phyloP scores from a whole-genome alignment of 2,329 filamentous ascomycete species.

The Furcasterigmium sp. region DNA sequence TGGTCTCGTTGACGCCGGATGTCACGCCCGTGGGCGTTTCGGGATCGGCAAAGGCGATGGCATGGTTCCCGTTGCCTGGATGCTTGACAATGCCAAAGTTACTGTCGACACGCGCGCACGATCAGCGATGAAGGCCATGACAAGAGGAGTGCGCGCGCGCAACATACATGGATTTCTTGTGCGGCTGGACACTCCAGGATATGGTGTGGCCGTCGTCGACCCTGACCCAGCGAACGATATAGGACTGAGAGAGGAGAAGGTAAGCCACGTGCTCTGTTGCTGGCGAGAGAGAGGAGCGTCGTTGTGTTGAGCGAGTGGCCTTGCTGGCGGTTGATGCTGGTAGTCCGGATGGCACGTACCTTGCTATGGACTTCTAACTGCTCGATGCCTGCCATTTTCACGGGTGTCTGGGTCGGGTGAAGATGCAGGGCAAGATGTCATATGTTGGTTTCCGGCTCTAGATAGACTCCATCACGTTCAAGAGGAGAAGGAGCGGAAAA shows the following conservation, averaged over 20 bases:
- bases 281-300: not conserved
- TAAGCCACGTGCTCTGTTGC: not conserved
- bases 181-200: slow-evolving; percentile 95
- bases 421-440: not conserved
- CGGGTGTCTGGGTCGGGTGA: not conserved
- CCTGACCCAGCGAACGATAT: slow-evolving; percentile 95
- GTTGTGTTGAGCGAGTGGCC: too few relatives aligned
- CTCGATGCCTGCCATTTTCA: slow-evolving; percentile 85
- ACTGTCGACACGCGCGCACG: slow-evolving; percentile 28
- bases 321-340: slow-evolving; percentile 1
- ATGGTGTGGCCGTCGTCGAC: slow-evolving; percentile 88
- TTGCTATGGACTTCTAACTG: slow-evolving; percentile 97
- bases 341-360: slow-evolving; percentile 51
- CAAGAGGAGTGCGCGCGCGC: slow-evolving; percentile 1
- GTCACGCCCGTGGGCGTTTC: slow-evolving; percentile 42
- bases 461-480: slow-evolving; percentile 2
- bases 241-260: slow-evolving; percentile 58
- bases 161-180: slow-evolving; percentile 87
- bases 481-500: not conserved
- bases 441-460: not conserved
- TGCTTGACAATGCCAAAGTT: slow-evolving; percentile 99
- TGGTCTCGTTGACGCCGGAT: slow-evolving; percentile 36
- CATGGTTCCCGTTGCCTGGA: slow-evolving; percentile 64
- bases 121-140: slow-evolving; percentile 4
- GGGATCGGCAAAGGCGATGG: slow-evolving; percentile 35